These are phyloP conservation scores for Croton setiger DNA, from an alignment of 441 rosid species.

Conservation along the genomic window DNA sequence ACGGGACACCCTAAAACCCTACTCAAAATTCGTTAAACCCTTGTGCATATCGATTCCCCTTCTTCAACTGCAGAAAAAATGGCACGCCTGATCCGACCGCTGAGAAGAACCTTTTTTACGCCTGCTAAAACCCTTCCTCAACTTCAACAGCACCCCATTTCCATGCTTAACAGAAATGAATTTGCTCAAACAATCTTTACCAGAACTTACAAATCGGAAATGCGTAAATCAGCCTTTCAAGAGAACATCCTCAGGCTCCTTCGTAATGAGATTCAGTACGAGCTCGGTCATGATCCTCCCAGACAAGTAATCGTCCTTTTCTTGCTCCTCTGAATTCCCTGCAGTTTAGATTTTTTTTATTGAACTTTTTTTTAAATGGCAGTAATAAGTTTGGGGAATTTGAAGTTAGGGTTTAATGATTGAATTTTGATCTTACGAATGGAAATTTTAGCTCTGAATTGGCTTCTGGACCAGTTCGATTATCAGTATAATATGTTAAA, in stretches of 20 bases:
- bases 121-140: slow-evolving; percentile 23
- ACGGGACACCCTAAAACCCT: slow-evolving; percentile 12
- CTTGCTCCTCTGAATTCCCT: background rate
- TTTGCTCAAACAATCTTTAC: slow-evolving; percentile 20
- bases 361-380: no score
- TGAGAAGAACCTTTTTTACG: slow-evolving; percentile 29
- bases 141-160: background rate
- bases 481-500: no score
- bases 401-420: background rate
- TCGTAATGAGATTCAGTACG: slow-evolving; percentile 56
- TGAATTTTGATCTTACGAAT: background rate
- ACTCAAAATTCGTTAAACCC: slow-evolving; percentile 9
- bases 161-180: background rate
- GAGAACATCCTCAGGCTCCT: slow-evolving; percentile 47
- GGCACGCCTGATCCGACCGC: slow-evolving; percentile 40
- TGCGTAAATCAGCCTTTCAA: slow-evolving; percentile 60
- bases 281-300: slow-evolving; percentile 47
- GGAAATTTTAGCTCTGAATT: background rate
- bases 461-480: background rate
- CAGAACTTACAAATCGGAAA: slow-evolving; percentile 45
- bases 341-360: background rate
- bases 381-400: no score
- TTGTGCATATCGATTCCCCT: background rate
- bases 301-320: slow-evolving; percentile 31
- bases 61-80: slow-evolving; percentile 12